Base-by-base conservation (phyloP, 257 asterid species). In the Orobanche coerulescens region DNA sequence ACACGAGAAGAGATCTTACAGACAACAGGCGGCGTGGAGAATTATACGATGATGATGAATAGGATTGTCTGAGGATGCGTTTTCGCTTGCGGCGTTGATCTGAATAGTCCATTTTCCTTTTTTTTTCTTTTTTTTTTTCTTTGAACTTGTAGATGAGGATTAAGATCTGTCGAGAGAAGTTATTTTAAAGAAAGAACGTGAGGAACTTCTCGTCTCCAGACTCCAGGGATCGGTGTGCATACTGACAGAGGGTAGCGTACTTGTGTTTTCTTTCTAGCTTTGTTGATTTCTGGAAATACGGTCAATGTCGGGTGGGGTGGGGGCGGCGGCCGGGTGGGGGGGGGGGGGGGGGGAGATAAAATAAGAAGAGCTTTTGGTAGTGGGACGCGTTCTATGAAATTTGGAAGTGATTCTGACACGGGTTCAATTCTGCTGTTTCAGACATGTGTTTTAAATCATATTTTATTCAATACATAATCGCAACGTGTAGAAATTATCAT, bases 41-140 rank as follows among this genome's bases (percentile, higher is more conserved):
- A 19, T 44, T 61, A 20, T 20, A 47, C 16, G 15, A 42, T 1
- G 67, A 42, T 15, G 76, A 66, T 14, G 75, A 58, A 44, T 68
- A 67, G 0, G 90, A 57, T 47, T 77, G 78, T 68, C 85, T 70
- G 55, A 71, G 51, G 1, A 70, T 33, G 26, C 94, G 81, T 64
- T 85, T 92, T 50, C 96, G 76, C 84, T 81, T 88, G 68, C 96
- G 85, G 37, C 83, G 81, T 62, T 76, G 88, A 76, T 90, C 96
- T 15, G 93, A 73, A 60, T 82, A 78, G 70, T 85, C 95, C 97
- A 87, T 88, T 1, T 62, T 31, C 7, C 4, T 52, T 4, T 6
- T 30, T 12, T 5, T 50, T n/a, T 22, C 13, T 25, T 52, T 14
- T 36, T 1, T 20, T 0, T 1, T 28, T 0, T 44, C 13, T 3